These are phyloP conservation scores for Teunomyces aglyptinius DNA, from an alignment of 805 yeast species.

Conservation along the genomic window DNA sequence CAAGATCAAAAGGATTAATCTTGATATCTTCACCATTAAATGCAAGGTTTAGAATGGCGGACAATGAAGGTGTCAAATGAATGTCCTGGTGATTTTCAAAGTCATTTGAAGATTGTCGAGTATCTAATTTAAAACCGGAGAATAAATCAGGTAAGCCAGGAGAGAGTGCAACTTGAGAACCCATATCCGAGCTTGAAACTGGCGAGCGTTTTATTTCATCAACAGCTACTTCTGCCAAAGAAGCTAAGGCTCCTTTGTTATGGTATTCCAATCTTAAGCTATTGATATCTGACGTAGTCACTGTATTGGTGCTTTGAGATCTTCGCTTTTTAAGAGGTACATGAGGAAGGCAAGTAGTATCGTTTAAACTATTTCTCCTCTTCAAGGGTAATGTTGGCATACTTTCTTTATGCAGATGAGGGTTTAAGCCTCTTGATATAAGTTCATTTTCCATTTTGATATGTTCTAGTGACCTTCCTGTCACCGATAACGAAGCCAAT, in stretches of 20 bases:
- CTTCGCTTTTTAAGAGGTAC: conserved; percentile 9
- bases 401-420: conserved; percentile 32
- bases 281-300: conserved; percentile 9
- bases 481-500: conserved; percentile 54
- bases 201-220: conserved; percentile 24
- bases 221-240: conserved; percentile 35
- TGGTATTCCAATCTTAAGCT: conserved; percentile 13
- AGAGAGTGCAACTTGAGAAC: conserved; percentile 10
- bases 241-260: conserved; percentile 19
- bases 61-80: conserved; percentile 36
- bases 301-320: conserved; percentile 18
- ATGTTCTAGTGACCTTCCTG: conserved; percentile 53
- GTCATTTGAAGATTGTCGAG: background rate
- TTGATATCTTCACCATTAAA: conserved; percentile 22
- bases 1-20: conserved; percentile 12
- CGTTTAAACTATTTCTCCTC: conserved; percentile 10
- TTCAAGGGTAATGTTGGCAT: conserved; percentile 22
- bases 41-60: conserved; percentile 37
- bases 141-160: conserved; percentile 13
- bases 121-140: background rate
- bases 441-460: conserved; percentile 51
- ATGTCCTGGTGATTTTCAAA: conserved; percentile 13
- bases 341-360: conserved; percentile 6
- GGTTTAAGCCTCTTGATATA: conserved; percentile 51
- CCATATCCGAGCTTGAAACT: conserved; percentile 5